Evolutionary conservation across 768 basidiomycete genomes (phyloP).

Genomic region (Lactarius akahatsu): DNA sequence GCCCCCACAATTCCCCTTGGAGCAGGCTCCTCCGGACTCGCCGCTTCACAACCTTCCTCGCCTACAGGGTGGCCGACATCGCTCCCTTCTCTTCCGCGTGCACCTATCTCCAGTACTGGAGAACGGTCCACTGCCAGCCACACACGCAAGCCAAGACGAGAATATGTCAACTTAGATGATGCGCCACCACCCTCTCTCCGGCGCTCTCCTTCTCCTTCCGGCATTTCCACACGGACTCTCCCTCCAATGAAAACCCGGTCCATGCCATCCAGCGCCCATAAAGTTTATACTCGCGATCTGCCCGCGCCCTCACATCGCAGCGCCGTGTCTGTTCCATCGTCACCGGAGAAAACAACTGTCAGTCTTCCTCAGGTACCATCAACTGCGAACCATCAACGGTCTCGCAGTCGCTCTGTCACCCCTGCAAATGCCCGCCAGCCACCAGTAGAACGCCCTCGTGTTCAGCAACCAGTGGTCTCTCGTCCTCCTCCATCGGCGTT

Average conservation of each 20-base stretch:
- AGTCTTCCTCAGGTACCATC: slow-evolving; percentile 18
- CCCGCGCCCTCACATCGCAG: slow-evolving; percentile 17
- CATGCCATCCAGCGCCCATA: slow-evolving; percentile 1
- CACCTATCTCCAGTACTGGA: slow-evolving; percentile 9
- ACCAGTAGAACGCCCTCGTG: slow-evolving; percentile 8
- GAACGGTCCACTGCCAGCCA: slow-evolving; percentile 10
- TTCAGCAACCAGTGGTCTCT: slow-evolving; percentile 1
- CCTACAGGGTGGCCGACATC: slow-evolving; percentile 25
- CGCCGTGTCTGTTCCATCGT: slow-evolving; percentile 26
- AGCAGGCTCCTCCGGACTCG: slow-evolving; percentile 10
- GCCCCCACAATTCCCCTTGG: slow-evolving; percentile 3
- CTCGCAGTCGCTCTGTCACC: slow-evolving; percentile 21
- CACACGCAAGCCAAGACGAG: slow-evolving; percentile 11
- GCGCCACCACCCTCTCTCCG: slow-evolving; percentile 29
- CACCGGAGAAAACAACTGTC: slow-evolving; percentile 21
- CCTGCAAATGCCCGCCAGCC: slow-evolving; percentile 3
- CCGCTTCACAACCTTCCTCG: slow-evolving; percentile 25
- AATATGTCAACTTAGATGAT: slow-evolving; percentile 30
- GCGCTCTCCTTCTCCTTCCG: slow-evolving; percentile 29
- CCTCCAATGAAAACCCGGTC: slow-evolving; percentile 8
- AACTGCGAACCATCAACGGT: slow-evolving; percentile 1
- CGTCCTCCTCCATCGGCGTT: slow-evolving; percentile 24
- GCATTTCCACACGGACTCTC: neutral
- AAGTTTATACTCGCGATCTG: slow-evolving; percentile 1
- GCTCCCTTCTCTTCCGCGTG: slow-evolving; percentile 26